Conservation (phyloP, 306 rosid genomes). For the Cucumis melo region DNA sequence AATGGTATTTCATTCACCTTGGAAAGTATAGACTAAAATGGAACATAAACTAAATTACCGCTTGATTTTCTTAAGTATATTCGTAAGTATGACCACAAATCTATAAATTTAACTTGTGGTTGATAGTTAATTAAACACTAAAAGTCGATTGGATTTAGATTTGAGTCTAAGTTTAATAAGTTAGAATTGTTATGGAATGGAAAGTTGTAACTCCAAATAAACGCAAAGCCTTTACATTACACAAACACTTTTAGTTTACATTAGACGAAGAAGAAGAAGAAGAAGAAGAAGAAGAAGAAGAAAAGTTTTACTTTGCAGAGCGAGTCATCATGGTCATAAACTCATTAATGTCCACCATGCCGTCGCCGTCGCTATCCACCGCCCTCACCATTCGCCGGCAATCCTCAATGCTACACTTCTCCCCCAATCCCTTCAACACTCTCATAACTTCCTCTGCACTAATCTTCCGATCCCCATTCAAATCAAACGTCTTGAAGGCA, state of each 20-base stretch:
- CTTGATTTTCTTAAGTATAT: no score
- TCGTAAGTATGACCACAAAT: no score
- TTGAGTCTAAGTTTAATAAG: neutral
- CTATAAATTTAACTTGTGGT: no score
- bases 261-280: no score
- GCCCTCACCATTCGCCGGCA: conserved; percentile 64
- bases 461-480: conserved; percentile 70
- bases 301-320: neutral
- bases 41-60: no score
- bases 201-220: no score
- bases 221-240: neutral
- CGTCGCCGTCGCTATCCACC: conserved; percentile 74
- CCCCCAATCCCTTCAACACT: conserved; percentile 51
- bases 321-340: conserved; percentile 75
- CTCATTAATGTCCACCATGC: conserved; percentile 69
- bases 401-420: conserved; percentile 54
- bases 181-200: no score
- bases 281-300: no score
- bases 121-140: no score
- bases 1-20: no score
- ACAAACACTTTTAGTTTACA: neutral
- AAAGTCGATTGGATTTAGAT: no score
- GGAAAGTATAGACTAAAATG: no score
- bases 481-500: conserved; percentile 53
- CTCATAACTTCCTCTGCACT: conserved; percentile 66